Percentiles rank a stretch among this genome's conserved stretches.
These are phyloP conservation scores for Yamadazyma diospyri DNA, from an alignment of 1,139 yeast genomes.

Conservation along the genomic window DNA sequence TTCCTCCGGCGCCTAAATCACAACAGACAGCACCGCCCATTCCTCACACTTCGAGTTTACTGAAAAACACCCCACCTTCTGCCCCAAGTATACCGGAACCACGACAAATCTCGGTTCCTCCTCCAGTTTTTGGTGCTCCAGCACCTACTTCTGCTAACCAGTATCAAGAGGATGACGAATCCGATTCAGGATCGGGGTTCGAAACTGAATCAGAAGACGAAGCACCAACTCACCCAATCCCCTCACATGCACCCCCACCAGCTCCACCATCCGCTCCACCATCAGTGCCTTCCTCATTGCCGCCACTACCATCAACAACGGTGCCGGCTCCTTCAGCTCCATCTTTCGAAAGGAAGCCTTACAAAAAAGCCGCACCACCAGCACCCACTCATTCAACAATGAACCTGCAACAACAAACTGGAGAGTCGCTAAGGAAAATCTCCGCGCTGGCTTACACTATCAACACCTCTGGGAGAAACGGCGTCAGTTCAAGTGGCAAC, in stretches of 20 bases:
- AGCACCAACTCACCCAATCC: conserved; percentile 8
- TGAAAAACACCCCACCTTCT: no score
- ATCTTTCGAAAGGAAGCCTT: conserved; percentile 15
- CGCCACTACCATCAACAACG: conserved; percentile 12
- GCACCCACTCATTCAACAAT: conserved; percentile 25
- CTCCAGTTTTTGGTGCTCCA: conserved; percentile 16
- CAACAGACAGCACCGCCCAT: conserved; percentile 14
- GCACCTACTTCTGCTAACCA: conserved; percentile 8
- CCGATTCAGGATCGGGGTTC: conserved; percentile 9
- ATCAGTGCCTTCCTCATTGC: conserved; percentile 11
- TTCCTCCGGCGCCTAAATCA: conserved; percentile 9
- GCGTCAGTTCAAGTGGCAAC: conserved; percentile 13
- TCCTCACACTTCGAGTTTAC: conserved; percentile 2
- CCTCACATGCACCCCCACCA: conserved; percentile 10
- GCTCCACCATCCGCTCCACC: conserved; percentile 11
- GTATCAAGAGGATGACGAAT: conserved; percentile 6
- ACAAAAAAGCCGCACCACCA: conserved; percentile 19
- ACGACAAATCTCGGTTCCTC: conserved; percentile 8
- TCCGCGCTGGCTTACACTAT: conserved; percentile 60
- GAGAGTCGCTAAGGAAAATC: conserved; percentile 49
- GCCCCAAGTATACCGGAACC: conserved; percentile 8
- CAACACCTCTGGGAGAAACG: conserved; percentile 18
- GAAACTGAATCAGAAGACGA: conserved; percentile 14
- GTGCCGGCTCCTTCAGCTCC: conserved; percentile 11
- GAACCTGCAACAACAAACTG: conserved; percentile 46